Evolutionary conservation across 148 eudicot genomes (phyloP).

Genomic region (Chenopodium album): DNA sequence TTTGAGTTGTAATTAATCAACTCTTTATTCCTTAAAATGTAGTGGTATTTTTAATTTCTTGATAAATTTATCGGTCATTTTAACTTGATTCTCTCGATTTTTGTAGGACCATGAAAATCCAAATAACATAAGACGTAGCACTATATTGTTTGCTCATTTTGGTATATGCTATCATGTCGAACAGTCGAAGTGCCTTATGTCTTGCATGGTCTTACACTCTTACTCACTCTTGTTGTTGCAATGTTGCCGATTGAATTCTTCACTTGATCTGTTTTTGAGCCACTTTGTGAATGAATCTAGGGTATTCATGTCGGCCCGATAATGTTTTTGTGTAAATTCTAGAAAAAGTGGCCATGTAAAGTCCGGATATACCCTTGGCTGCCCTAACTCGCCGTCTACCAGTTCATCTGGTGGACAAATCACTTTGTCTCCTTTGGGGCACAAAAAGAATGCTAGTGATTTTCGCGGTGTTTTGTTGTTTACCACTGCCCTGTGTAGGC

Average conservation of each 20-base stretch:
- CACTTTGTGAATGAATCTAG: constrained; percentile 42
- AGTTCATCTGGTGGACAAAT: constrained; percentile 42
- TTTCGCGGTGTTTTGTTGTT: constrained; percentile 38
- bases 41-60: neutral
- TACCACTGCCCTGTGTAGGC: constrained; percentile 57
- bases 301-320: constrained; percentile 42
- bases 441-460: constrained; percentile 48
- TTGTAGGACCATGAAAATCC: constrained; percentile 22
- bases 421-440: constrained; percentile 44
- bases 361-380: constrained; percentile 41
- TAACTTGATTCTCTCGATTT: constrained; percentile 16
- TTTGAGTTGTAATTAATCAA: constrained; percentile 15
- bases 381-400: constrained; percentile 10
- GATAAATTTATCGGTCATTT: neutral
- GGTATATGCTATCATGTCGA: neutral
- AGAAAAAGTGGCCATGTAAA: constrained; percentile 47
- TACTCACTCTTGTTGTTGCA: constrained; percentile 12
- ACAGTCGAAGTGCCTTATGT: constrained; percentile 8
- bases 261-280: constrained; percentile 21
- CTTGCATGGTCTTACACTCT: neutral
- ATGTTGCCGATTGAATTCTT: neutral
- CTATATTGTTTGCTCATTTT: neutral
- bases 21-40: constrained; percentile 24
- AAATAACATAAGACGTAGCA: constrained; percentile 1
- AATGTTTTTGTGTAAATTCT: constrained; percentile 51